Base-by-base conservation (phyloP, 202 grass and related monocot species). In the Zizania palustris region DNA sequence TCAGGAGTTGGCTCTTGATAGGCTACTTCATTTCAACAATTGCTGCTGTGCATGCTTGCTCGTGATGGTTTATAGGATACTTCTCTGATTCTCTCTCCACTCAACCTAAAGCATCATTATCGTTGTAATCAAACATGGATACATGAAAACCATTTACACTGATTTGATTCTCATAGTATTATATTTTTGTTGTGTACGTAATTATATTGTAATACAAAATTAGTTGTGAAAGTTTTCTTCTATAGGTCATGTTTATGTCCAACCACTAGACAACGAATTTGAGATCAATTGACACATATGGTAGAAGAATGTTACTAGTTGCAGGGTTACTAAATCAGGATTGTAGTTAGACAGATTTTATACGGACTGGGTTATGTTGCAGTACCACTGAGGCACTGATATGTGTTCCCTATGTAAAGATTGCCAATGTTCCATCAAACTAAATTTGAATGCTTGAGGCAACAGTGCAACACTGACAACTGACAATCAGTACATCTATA, bases 371-470 rank as follows among this genome's bases (percentile, higher is more conserved):
- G 67, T 45, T 56, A 16, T 68, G 44, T 74, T 74, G 4, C 59
- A 54, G 35, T 60, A 65, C 51, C n/a, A 12, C 4, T 8, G 11
- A 14, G 58, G 43, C n/a, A 12, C 4, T 8, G 11, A 14, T 42
- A 12, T 69, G 6, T 81, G 6, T 16, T 71, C 18, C 33, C 7
- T 21, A 28, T 28, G 36, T 19, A 9, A 63, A 61, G 5, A 11
- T 74, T 54, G 11, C 15, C 13, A 22, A 11, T 65, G n/a, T 13
- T 69, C 41, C 63, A 28, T 45, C 54, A 74, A 61, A 53, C 51
- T 74, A 54, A 69, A 54, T 74, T 48, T 74, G 33, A 74, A 44
- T 35, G 53, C 19, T 61, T 56, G 7, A 46, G 51, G 53, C 28
- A 69, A 69, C 15, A 60, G 40, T 20, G 53, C 28, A 69, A 69